Evolutionary conservation across 306 rosid species (phyloP).

Genomic region (Lupinus albus): DNA sequence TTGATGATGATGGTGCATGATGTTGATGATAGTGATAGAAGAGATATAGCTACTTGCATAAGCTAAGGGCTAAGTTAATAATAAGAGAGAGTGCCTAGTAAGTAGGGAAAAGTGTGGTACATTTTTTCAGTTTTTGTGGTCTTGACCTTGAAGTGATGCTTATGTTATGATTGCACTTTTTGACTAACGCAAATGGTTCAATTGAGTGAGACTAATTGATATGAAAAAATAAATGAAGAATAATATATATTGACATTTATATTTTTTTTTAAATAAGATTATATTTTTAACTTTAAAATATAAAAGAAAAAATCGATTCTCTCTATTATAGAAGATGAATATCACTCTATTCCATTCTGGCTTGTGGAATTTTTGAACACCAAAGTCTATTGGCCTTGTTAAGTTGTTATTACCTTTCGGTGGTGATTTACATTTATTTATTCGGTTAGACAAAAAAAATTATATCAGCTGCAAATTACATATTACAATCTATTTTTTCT

Average conservation of each 20-base stretch:
- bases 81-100: no score
- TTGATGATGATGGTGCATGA: slow-evolving; percentile 39
- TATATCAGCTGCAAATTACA: no score
- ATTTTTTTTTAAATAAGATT: no score
- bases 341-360: slow-evolving; percentile 39
- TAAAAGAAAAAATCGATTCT: no score
- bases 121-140: slow-evolving; percentile 37
- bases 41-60: neutral
- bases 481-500: no score
- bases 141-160: slow-evolving; percentile 42
- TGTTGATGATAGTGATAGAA: neutral
- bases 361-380: slow-evolving; percentile 39
- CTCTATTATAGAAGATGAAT: no score
- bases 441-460: no score
- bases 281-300: no score
- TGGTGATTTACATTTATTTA: slow-evolving; percentile 38
- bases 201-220: no score
- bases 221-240: no score
- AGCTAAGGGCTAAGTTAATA: no score
- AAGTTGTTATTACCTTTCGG: slow-evolving; percentile 48
- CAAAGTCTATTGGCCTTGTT: slow-evolving; percentile 23
- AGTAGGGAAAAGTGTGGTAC: neutral
- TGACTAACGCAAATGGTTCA: slow-evolving; percentile 51
- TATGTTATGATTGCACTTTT: slow-evolving; percentile 57
- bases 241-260: no score